Percentiles rank a stretch among this genome's conserved stretches.
These are phyloP conservation scores for Ploettnerulaceae sp. DNA, from an alignment of 2,329 filamentous ascomycete species.

Conservation along the genomic window DNA sequence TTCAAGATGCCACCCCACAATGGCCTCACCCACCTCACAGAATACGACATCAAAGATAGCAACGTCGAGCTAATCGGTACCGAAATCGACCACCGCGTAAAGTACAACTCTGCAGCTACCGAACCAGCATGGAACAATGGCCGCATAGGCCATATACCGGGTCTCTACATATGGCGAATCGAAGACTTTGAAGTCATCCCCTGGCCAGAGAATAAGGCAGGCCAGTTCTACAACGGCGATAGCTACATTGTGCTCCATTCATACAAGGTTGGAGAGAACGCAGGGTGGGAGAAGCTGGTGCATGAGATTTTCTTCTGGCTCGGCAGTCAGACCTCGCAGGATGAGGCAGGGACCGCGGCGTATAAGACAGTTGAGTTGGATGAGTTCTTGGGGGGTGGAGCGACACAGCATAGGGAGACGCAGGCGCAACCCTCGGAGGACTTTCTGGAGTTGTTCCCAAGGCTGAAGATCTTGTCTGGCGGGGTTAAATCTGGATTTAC, in stretches of 20 bases:
- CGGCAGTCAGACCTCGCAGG: slow-evolving; percentile 59
- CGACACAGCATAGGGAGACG: slow-evolving; percentile 61
- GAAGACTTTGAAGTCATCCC: slow-evolving; percentile 61
- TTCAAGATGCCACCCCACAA: slow-evolving; percentile 53
- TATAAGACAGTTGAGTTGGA: slow-evolving; percentile 69
- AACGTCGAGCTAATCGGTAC: slow-evolving; percentile 62
- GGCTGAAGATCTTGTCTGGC: slow-evolving; percentile 54
- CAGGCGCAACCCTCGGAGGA: slow-evolving; percentile 46
- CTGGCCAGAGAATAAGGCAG: slow-evolving; percentile 52
- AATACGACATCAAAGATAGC: slow-evolving; percentile 64
- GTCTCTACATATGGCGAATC: slow-evolving; percentile 61
- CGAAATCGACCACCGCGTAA: slow-evolving; percentile 62
- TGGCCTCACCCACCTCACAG: slow-evolving; percentile 56
- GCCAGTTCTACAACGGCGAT: slow-evolving; percentile 62
- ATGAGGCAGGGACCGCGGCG: slow-evolving; percentile 63
- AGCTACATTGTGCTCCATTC: slow-evolving; percentile 63
- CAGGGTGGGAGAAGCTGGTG: slow-evolving; percentile 43
- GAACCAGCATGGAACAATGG: slow-evolving; percentile 65
- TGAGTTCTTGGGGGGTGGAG: slow-evolving; percentile 57
- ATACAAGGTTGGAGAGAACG: slow-evolving; percentile 45
- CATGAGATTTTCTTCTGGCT: slow-evolving; percentile 71
- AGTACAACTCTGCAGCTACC: slow-evolving; percentile 58
- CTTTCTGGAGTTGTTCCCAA: slow-evolving; percentile 57
- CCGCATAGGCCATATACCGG: slow-evolving; percentile 46
- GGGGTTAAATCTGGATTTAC: slow-evolving; percentile 59